Evolutionary conservation across 768 basidiomycete genomes (phyloP).

Genomic region (Leccinum ochraceum): DNA sequence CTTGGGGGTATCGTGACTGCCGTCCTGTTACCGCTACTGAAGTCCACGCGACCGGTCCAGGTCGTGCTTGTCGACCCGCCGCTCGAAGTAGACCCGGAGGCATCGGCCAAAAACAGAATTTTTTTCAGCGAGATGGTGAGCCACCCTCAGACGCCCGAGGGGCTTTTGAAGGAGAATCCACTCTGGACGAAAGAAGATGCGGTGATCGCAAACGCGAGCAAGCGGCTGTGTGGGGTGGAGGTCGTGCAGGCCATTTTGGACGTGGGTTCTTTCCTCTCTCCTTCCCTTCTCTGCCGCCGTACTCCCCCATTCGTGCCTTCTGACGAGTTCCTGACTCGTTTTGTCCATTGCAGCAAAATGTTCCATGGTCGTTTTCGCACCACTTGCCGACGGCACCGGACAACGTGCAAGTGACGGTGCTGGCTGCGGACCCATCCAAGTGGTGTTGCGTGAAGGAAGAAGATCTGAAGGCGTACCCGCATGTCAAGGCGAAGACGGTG

Average conservation of each 20-base stretch:
- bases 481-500: constrained; percentile 5
- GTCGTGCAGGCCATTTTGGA: constrained; percentile 14
- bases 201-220: not conserved
- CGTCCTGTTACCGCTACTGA: constrained; percentile 17
- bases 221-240: constrained; percentile 8
- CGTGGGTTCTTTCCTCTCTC: constrained; percentile 1
- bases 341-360: constrained; percentile 18
- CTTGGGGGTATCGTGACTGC: constrained; percentile 19
- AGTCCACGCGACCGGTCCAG: constrained; percentile 3
- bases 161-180: not conserved
- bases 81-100: constrained; percentile 1
- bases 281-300: not conserved
- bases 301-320: not conserved
- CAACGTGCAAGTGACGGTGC: constrained; percentile 11
- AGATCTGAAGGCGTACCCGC: constrained; percentile 8
- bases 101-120: not conserved
- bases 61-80: constrained; percentile 26
- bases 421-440: constrained; percentile 18
- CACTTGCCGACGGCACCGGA: constrained; percentile 2
- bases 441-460: not conserved
- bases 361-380: constrained; percentile 23
- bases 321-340: not conserved
- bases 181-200: constrained; percentile 10
- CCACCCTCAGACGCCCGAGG: not conserved
- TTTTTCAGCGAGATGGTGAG: not conserved